phyloP scores from a whole-genome alignment of 495 filamentous ascomycete genomes.

The Amphirosellinia nigrospora region DNA sequence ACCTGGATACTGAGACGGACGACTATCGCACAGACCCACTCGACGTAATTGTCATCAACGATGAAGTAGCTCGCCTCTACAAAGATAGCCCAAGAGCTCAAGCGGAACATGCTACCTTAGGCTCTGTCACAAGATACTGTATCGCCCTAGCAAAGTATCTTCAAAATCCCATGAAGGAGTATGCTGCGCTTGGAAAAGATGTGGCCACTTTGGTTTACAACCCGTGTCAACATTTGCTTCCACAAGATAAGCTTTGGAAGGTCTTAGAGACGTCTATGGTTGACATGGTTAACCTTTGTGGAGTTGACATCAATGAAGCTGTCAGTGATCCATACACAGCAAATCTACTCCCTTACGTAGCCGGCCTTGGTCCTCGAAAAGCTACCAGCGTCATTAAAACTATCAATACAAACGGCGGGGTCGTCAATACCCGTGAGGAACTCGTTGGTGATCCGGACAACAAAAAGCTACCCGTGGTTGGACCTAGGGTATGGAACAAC shows the following conservation, averaged over 20 bases:
- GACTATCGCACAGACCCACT: conserved; percentile 75
- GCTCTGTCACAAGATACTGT: conserved; percentile 82
- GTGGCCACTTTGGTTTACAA: conserved; percentile 87
- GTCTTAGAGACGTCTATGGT: conserved; percentile 93
- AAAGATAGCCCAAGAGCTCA: conserved; percentile 85
- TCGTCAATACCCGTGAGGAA: conserved; percentile 80
- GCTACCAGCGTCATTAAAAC: conserved; percentile 85
- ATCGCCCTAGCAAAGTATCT: conserved; percentile 87
- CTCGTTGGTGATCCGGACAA: conserved; percentile 85
- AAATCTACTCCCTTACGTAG: conserved; percentile 88
- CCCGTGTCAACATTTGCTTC: conserved; percentile 83
- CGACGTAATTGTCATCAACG: conserved; percentile 90
- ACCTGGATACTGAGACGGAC: conserved; percentile 64
- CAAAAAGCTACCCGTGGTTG: conserved; percentile 77
- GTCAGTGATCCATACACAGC: conserved; percentile 77
- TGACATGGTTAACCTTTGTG: conserved; percentile 96
- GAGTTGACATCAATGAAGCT: conserved; percentile 93
- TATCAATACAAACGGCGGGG: conserved; percentile 85
- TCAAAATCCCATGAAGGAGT: conserved; percentile 94
- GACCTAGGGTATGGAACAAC: conserved; percentile 91
- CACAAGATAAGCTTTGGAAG: conserved; percentile 82
- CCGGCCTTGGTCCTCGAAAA: conserved; percentile 92
- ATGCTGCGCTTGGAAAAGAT: conserved; percentile 87
- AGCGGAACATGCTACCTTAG: conserved; percentile 78
- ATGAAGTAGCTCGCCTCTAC: conserved; percentile 93